phyloP scores from a whole-genome alignment of 2,329 filamentous ascomycete species.

The Ciborinia camelliae region DNA sequence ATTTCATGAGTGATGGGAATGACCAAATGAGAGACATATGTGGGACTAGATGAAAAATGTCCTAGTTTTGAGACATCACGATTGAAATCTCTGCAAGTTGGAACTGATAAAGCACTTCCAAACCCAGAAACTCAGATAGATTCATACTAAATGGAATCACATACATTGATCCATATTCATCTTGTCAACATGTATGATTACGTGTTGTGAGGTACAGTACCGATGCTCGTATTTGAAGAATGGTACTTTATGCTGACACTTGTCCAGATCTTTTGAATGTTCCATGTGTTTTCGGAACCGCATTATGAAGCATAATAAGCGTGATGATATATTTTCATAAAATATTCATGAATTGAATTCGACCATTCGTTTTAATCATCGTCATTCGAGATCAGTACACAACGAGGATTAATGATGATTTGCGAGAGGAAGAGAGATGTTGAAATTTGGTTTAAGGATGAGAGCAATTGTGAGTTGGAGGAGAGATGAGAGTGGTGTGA shows the following conservation, averaged over 20 bases:
- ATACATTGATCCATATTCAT: background rate
- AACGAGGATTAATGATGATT: too few relatives aligned
- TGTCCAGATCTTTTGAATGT: background rate
- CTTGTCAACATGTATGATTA: conserved; percentile 10
- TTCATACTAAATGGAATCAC: background rate
- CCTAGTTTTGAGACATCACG: conserved; percentile 10
- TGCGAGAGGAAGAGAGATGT: background rate
- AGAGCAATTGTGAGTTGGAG: background rate
- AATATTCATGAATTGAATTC: background rate
- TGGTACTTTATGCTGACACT: background rate
- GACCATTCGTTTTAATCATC: background rate
- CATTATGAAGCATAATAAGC: background rate
- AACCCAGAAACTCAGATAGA: background rate
- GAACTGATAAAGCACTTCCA: conserved; percentile 1
- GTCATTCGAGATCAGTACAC: too few relatives aligned
- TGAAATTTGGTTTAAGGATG: too few relatives aligned
- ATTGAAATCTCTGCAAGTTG: conserved; percentile 14
- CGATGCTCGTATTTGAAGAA: background rate
- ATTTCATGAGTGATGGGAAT: background rate
- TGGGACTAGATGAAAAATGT: background rate
- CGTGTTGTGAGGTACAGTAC: conserved; percentile 9
- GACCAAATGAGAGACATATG: conserved; percentile 3
- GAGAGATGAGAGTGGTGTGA: too few relatives aligned
- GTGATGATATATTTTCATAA: background rate
- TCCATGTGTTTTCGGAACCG: background rate